A percentile compares a stretch with the other conserved stretches of the same genome.
Conservation (phyloP, 164 flowering plant species). For the Vitis labrusca region DNA sequence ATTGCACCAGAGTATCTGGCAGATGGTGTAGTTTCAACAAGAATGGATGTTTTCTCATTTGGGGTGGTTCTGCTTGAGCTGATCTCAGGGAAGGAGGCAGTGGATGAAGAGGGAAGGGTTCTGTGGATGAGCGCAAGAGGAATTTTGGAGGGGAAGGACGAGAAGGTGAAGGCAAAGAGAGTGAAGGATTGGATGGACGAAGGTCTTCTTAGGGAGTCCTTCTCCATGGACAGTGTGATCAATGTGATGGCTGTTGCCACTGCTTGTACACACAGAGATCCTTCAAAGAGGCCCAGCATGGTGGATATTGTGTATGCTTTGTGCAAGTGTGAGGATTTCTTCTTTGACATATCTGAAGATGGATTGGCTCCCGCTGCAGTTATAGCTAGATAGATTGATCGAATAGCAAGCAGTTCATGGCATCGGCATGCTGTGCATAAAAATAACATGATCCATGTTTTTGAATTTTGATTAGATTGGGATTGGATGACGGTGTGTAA, state of each 20-base stretch:
- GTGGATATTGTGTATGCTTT: conserved; percentile 82
- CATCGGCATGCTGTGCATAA: too few relatives aligned
- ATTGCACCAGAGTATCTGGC: conserved; percentile 86
- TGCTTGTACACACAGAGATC: conserved; percentile 68
- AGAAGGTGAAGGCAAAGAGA: conserved; percentile 30
- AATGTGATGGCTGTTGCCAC: conserved; percentile 58
- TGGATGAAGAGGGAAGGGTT: conserved; percentile 52
- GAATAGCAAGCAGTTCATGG: too few relatives aligned
- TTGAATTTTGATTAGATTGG: too few relatives aligned
- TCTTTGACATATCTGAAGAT: conserved; percentile 61
- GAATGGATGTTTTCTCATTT: conserved; percentile 85
- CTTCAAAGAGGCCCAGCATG: conserved; percentile 67
- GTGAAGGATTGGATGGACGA: conserved; percentile 62
- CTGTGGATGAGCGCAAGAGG: conserved; percentile 49
- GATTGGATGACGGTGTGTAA: too few relatives aligned
- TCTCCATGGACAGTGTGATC: conserved; percentile 55
- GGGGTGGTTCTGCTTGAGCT: conserved; percentile 94
- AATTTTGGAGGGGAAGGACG: conserved; percentile 49
- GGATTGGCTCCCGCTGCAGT: conserved; percentile 28
- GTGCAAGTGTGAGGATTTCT: conserved; percentile 62
- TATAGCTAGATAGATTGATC: conserved; percentile 27
- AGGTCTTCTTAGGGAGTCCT: conserved; percentile 37
- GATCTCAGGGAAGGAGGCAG: conserved; percentile 65
- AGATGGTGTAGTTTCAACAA: conserved; percentile 80
- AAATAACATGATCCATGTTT: too few relatives aligned